Conservation (phyloP, 768 basidiomycete species). For the Tephrocybe sp. region DNA sequence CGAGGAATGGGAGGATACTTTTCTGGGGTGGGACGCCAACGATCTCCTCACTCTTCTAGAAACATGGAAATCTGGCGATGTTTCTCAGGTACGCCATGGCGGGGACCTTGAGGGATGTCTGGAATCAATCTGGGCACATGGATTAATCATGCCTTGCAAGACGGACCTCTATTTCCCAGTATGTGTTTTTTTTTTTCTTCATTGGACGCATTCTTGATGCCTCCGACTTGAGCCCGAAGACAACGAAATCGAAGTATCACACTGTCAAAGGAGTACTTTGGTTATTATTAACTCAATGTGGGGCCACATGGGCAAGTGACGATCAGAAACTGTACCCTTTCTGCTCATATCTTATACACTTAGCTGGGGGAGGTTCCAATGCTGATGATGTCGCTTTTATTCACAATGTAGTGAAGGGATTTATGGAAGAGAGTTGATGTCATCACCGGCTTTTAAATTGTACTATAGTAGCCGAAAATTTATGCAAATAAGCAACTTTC, state of each 20-base stretch:
- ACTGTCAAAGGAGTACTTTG: conserved; percentile 39
- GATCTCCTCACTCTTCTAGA: conserved; percentile 45
- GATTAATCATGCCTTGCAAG: conserved; percentile 57
- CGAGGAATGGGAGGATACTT: conserved; percentile 48
- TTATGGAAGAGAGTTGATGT: conserved; percentile 33
- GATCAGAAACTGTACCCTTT: background rate
- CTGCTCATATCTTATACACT: background rate
- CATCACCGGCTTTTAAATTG: background rate
- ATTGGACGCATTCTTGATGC: background rate
- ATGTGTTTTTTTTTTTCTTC: conserved; percentile 5
- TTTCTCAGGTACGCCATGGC: conserved; percentile 40
- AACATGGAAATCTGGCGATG: conserved; percentile 50
- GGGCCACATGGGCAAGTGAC: conserved; percentile 51
- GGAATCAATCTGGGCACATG: conserved; percentile 43
- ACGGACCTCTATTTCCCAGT: conserved; percentile 60
- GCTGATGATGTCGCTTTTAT: conserved; percentile 39
- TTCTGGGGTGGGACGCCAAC: conserved; percentile 53
- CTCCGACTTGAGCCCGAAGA: conserved; percentile 47
- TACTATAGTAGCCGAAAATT: background rate
- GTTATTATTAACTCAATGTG: conserved; percentile 54
- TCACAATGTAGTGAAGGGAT: conserved; percentile 38
- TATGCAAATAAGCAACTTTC: conserved; percentile 13
- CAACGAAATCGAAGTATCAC: conserved; percentile 43
- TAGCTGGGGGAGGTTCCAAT: conserved; percentile 45
- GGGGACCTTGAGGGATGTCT: conserved; percentile 41